Evolutionary conservation across 106 monocot species (phyloP).

Genomic region (Phalaenopsis aphrodite): DNA sequence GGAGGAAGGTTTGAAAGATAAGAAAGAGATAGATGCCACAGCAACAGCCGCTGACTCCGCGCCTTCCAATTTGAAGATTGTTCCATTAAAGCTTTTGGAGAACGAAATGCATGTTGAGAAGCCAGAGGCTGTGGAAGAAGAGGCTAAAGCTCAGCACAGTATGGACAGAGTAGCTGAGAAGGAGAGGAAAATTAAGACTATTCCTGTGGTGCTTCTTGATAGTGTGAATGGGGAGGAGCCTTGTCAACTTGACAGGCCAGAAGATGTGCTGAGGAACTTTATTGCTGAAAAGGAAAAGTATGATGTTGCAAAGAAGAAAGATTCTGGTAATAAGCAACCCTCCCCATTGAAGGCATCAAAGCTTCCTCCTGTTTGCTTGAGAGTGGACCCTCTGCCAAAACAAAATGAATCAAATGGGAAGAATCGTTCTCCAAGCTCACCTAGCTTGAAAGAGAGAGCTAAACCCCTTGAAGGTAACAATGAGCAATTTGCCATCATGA

Average conservation of each 20-base stretch:
- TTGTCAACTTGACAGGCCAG: background rate
- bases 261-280: background rate
- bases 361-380: conserved; percentile 65
- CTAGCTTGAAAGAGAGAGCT: conserved; percentile 13
- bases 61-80: conserved; percentile 23
- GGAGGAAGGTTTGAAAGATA: conserved; percentile 16
- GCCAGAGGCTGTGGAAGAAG: conserved; percentile 3
- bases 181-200: conserved; percentile 13
- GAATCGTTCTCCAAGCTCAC: conserved; percentile 20
- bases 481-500: background rate
- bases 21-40: conserved; percentile 13
- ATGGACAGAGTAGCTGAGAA: conserved; percentile 3
- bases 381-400: conserved; percentile 51
- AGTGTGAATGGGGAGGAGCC: conserved; percentile 6
- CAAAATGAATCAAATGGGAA: conserved; percentile 42
- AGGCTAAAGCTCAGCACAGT: background rate
- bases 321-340: conserved; percentile 8
- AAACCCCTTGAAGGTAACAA: background rate
- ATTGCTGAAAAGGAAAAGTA: background rate
- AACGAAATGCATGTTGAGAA: conserved; percentile 17
- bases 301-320: background rate
- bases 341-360: conserved; percentile 24
- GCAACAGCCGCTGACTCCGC: conserved; percentile 18
- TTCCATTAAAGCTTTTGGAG: conserved; percentile 34
- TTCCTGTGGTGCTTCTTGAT: conserved; percentile 23